Evolutionary conservation across 208 protist genomes (phyloP).

Genomic region (Wallacemonas sp.): DNA sequence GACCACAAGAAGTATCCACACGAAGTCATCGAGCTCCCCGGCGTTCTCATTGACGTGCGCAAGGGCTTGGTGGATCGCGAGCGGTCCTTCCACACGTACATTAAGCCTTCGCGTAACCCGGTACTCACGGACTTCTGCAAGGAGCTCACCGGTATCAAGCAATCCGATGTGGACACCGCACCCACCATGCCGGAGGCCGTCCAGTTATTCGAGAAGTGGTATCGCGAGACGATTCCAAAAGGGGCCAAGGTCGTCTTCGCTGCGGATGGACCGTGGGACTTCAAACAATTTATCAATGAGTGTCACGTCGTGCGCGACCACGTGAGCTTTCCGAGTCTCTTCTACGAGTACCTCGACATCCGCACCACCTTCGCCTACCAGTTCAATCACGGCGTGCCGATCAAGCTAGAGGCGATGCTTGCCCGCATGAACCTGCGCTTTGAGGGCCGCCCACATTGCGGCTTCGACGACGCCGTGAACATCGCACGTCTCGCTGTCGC

Average conservation of each 20-base stretch:
- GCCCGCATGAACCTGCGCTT: slow-evolving; percentile 63
- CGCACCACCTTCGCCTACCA: slow-evolving; percentile 77
- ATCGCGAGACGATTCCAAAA: slow-evolving; percentile 55
- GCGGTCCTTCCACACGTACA: slow-evolving; percentile 87
- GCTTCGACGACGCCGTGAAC: slow-evolving; percentile 91
- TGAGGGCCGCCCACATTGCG: slow-evolving; percentile 83
- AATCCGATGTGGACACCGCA: slow-evolving; percentile 86
- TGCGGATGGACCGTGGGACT: slow-evolving; percentile 88
- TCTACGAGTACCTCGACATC: slow-evolving; percentile 90
- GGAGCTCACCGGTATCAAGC: slow-evolving; percentile 93
- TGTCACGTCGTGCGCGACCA: slow-evolving; percentile 76
- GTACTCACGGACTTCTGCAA: slow-evolving; percentile 92
- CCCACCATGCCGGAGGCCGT: slow-evolving; percentile 69
- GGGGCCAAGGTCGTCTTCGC: slow-evolving; percentile 81
- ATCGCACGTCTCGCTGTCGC: slow-evolving; percentile 84
- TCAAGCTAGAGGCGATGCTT: slow-evolving; percentile 85
- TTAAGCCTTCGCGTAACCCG: slow-evolving; percentile 85
- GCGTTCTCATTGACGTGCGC: slow-evolving; percentile 83
- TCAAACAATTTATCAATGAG: slow-evolving; percentile 81
- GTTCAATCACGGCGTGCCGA: slow-evolving; percentile 65
- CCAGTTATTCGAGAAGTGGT: slow-evolving; percentile 74
- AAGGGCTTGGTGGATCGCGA: slow-evolving; percentile 57
- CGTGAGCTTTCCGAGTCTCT: slow-evolving; percentile 70
- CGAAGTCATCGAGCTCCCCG: slow-evolving; percentile 96
- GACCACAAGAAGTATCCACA: slow-evolving; percentile 66